Percentiles rank a stretch among this genome's conserved stretches.
Conservation (phyloP, 495 filamentous ascomycete genomes). For the Tetracladium marchalianum region DNA sequence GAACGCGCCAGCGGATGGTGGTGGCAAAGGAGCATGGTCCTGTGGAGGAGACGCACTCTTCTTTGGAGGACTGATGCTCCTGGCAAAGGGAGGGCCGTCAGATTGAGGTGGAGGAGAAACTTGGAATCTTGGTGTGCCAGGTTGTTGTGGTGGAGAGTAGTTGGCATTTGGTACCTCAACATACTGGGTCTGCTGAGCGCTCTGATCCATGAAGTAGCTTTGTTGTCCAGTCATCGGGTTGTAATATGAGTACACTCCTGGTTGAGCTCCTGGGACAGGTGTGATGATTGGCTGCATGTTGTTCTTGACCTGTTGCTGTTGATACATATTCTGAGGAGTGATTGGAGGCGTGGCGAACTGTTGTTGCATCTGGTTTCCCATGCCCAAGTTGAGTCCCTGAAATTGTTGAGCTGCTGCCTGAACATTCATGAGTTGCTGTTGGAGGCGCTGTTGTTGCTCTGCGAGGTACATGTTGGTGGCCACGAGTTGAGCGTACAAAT, state of each 20-base stretch:
- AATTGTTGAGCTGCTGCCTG: slow-evolving; percentile 64
- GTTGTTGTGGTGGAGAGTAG: slow-evolving; percentile 27
- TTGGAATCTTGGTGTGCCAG: slow-evolving; percentile 52
- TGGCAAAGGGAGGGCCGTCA: slow-evolving; percentile 37
- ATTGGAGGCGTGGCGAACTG: slow-evolving; percentile 29
- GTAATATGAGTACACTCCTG: slow-evolving; percentile 70
- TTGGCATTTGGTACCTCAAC: slow-evolving; percentile 15
- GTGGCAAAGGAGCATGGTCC: slow-evolving; percentile 63
- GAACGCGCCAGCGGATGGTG: slow-evolving; percentile 75
- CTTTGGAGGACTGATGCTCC: slow-evolving; percentile 62
- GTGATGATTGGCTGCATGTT: slow-evolving; percentile 61
- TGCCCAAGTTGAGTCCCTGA: slow-evolving; percentile 56
- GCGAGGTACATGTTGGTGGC: slow-evolving; percentile 78
- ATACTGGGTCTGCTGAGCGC: slow-evolving; percentile 33
- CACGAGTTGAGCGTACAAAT: slow-evolving; percentile 71
- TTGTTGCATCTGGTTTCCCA: slow-evolving; percentile 30
- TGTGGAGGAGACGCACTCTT: slow-evolving; percentile 49
- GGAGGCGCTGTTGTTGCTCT: slow-evolving; percentile 77
- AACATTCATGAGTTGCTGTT: slow-evolving; percentile 46
- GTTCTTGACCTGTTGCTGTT: slow-evolving; percentile 61
- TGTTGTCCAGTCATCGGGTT: slow-evolving; percentile 77
- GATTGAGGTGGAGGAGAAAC: slow-evolving; percentile 67
- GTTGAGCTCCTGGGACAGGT: slow-evolving; percentile 53
- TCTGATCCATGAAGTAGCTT: slow-evolving; percentile 53
- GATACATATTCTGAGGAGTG: slow-evolving; percentile 31